Evolutionary conservation across 1,284 basidiomycete genomes (phyloP).

Genomic region (Tausonia pullulans): DNA sequence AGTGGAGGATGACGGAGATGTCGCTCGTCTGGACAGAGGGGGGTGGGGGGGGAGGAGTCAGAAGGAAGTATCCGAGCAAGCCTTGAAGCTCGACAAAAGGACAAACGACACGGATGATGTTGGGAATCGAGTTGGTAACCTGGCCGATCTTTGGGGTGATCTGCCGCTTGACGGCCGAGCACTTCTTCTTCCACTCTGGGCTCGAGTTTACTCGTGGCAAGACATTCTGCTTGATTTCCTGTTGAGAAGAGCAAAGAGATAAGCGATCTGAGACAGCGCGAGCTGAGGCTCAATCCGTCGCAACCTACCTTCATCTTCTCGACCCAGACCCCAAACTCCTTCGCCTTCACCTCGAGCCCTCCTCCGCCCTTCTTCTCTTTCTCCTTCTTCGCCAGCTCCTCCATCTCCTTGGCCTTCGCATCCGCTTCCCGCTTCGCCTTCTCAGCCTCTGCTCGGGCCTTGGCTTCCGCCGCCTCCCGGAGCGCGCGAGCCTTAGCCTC

Average conservation of each 20-base stretch:
- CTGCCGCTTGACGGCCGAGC: conserved; percentile 54
- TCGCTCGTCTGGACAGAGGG: conserved; percentile 44
- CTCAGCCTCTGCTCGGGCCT: conserved; percentile 16
- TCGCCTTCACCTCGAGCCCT: conserved; percentile 45
- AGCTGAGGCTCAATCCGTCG: too few species aligned
- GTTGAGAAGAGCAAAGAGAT: conserved; percentile 11
- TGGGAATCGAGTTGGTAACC: conserved; percentile 62
- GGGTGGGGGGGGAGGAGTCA: not conserved
- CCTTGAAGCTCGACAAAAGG: conserved; percentile 15
- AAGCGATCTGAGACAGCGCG: conserved; percentile 2
- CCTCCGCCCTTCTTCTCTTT: conserved; percentile 29
- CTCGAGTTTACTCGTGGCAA: conserved; percentile 62
- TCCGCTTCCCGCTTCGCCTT: conserved; percentile 16
- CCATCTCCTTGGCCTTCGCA: conserved; percentile 13
- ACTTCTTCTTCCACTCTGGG: conserved; percentile 38
- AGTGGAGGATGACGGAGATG: conserved; percentile 46
- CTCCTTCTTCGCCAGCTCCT: conserved; percentile 24
- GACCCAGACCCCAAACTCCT: conserved; percentile 59
- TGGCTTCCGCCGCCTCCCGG: conserved; percentile 13
- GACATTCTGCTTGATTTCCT: conserved; percentile 62
- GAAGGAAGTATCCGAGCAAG: conserved; percentile 5
- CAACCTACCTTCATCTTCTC: conserved; percentile 46
- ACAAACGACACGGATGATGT: conserved; percentile 63
- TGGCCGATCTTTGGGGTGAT: conserved; percentile 89
- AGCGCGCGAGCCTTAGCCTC: conserved; percentile 36